These are phyloP conservation scores for Thelephora terrestris DNA, from an alignment of 1,284 basidiomycete genomes.

Conservation along the genomic window DNA sequence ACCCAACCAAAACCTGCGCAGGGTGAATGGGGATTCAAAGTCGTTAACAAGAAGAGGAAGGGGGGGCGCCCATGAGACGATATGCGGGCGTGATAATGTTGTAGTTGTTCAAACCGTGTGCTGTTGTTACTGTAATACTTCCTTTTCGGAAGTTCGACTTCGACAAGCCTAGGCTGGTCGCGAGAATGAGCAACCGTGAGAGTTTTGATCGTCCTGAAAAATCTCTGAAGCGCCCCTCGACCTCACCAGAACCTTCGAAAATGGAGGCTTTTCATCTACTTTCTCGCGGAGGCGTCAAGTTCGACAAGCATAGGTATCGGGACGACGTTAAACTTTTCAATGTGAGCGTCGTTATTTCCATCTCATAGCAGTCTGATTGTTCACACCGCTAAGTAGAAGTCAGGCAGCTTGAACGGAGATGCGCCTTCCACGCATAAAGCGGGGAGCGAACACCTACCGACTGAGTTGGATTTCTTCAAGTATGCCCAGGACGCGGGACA, in stretches of 20 bases:
- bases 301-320: slow-evolving; percentile 73
- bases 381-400: slow-evolving; percentile 7
- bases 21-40: slow-evolving; percentile 81
- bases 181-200: neutral
- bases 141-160: neutral
- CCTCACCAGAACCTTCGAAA: neutral
- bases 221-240: neutral
- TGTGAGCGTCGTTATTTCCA: slow-evolving; percentile 29
- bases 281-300: slow-evolving; percentile 65
- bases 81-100: neutral
- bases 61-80: slow-evolving; percentile 36
- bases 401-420: slow-evolving; percentile 11
- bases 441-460: slow-evolving; percentile 47
- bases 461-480: slow-evolving; percentile 84
- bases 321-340: slow-evolving; percentile 67
- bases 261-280: slow-evolving; percentile 75
- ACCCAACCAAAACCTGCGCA: slow-evolving; percentile 68
- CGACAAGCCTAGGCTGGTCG: neutral
- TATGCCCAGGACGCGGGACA: slow-evolving; percentile 49
- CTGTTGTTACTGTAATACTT: neutral
- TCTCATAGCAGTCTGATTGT: slow-evolving; percentile 1
- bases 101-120: neutral
- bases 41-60: slow-evolving; percentile 90
- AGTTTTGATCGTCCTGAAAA: neutral
- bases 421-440: slow-evolving; percentile 17